Evolutionary conservation across 139 green algal species (phyloP).

Genomic region (Choricystis sp.): DNA sequence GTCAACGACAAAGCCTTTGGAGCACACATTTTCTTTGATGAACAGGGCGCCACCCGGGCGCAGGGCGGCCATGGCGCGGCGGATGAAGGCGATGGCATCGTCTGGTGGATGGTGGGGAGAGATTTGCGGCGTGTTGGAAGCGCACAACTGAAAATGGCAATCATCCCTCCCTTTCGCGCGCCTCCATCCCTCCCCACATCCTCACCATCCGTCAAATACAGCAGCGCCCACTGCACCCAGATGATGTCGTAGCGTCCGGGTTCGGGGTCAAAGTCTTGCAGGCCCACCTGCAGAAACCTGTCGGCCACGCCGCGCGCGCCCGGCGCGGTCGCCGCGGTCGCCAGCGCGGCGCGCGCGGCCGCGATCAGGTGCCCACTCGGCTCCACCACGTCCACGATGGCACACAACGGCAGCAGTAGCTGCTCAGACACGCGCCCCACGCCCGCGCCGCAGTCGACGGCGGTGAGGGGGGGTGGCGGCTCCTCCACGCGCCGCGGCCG

Average conservation of each 20-base stretch:
- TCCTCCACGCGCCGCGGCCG: background rate
- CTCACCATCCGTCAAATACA: conserved; percentile 86
- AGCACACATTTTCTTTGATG: conserved; percentile 85
- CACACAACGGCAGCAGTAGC: conserved; percentile 72
- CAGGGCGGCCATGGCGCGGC: conserved; percentile 34
- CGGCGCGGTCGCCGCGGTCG: background rate
- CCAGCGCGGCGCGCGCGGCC: conserved; percentile 15
- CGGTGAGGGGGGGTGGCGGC: background rate
- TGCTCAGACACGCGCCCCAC: conserved; percentile 74
- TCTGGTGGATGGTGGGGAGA: conserved; percentile 10
- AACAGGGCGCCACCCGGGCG: conserved; percentile 71
- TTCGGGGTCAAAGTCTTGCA: conserved; percentile 42
- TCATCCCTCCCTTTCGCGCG: background rate
- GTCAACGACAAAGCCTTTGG: conserved; percentile 76
- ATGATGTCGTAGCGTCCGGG: conserved; percentile 49
- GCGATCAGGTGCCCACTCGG: conserved; percentile 51
- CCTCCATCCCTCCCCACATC: background rate
- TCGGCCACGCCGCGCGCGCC: conserved; percentile 4
- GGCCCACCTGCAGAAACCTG: conserved; percentile 23
- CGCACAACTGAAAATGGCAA: background rate
- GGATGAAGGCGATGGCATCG: conserved; percentile 62
- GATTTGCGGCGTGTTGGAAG: background rate
- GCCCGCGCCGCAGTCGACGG: conserved; percentile 79
- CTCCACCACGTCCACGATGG: conserved; percentile 79
- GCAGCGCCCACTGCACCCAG: conserved; percentile 70